Conservation (phyloP, 2,329 filamentous ascomycete species). For the Neurospora sp. region DNA sequence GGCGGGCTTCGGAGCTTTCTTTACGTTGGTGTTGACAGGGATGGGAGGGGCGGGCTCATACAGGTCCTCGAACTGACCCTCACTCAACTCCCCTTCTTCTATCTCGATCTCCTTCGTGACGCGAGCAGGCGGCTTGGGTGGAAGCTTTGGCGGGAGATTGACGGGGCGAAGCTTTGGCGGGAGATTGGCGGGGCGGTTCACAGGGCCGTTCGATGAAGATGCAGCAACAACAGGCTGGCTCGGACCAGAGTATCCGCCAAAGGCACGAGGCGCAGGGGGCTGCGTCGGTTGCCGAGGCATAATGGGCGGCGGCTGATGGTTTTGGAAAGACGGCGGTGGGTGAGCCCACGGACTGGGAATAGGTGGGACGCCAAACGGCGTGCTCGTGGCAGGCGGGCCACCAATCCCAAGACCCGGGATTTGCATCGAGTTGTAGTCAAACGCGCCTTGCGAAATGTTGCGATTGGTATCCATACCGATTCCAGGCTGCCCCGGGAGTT, state of each 20-base stretch:
- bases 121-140: slow-evolving; percentile 2
- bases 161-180: not conserved
- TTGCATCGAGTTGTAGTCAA: slow-evolving; percentile 26
- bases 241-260: not conserved
- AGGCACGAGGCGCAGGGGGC: not conserved
- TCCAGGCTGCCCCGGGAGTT: slow-evolving; percentile 7
- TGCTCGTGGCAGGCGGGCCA: slow-evolving; percentile 7
- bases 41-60: slow-evolving; percentile 29
- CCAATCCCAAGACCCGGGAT: slow-evolving; percentile 31
- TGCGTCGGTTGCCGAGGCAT: slow-evolving; percentile 1
- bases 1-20: slow-evolving; percentile 2
- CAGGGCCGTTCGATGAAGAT: not conserved
- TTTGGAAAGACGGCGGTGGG: not conserved
- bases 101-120: slow-evolving; percentile 13
- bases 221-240: not conserved
- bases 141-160: not conserved
- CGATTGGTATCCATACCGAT: slow-evolving; percentile 7
- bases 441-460: slow-evolving; percentile 24
- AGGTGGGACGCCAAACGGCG: not conserved
- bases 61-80: slow-evolving; percentile 51
- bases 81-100: slow-evolving; percentile 72
- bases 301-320: not conserved
- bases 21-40: not conserved
- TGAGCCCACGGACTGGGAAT: slow-evolving; percentile 9
- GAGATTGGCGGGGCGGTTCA: not conserved